Conservation (phyloP, 2,329 filamentous ascomycete species). For the Fragosphaeria purpurea region DNA sequence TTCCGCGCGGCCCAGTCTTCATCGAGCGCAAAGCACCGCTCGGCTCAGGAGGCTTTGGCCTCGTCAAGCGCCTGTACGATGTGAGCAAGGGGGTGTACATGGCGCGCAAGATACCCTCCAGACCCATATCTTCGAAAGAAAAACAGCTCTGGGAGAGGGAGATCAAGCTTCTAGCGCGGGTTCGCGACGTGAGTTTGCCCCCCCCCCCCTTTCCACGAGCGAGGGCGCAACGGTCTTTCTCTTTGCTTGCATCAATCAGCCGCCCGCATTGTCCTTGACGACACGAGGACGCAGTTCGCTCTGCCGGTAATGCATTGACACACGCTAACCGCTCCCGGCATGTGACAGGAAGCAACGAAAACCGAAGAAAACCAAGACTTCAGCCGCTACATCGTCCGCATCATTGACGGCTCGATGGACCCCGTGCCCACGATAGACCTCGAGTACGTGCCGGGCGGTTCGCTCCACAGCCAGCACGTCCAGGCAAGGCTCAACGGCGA, state of each 20-base stretch:
- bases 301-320: no score
- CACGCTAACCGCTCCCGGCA: no score
- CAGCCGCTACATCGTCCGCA: background rate
- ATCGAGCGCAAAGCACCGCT: background rate
- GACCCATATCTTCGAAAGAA: background rate
- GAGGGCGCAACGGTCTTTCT: no score
- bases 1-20: background rate
- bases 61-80: background rate
- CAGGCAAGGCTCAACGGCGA: background rate
- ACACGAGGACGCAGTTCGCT: no score
- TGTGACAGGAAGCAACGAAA: no score
- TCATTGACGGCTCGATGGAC: background rate
- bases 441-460: background rate
- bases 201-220: no score
- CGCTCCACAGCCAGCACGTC: background rate
- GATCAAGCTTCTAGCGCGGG: background rate
- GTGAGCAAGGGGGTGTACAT: background rate
- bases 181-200: background rate
- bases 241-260: no score
- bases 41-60: background rate
- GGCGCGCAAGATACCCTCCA: background rate
- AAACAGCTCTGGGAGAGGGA: background rate
- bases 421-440: background rate
- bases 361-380: background rate
- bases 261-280: no score